A percentile compares a stretch with the other conserved stretches of the same genome.
phyloP scores from a whole-genome alignment of 495 filamentous ascomycete species.

The Aspergillus affinis region DNA sequence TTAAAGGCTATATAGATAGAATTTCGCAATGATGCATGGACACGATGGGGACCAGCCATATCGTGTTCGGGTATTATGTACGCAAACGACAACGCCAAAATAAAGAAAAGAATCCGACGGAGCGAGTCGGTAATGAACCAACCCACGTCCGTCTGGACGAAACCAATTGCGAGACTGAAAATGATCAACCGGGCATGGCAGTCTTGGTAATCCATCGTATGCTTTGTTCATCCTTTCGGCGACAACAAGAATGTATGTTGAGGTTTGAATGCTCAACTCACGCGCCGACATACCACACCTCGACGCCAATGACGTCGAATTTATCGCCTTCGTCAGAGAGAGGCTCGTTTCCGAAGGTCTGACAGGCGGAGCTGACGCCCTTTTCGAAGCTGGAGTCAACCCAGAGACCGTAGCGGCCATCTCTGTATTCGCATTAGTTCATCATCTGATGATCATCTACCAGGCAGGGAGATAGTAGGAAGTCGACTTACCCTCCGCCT shows the following conservation, averaged over 20 bases:
- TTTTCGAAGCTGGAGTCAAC: conserved; percentile 84
- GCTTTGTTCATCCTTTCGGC: not conserved
- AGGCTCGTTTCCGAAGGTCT: conserved; percentile 93
- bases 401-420: conserved; percentile 92
- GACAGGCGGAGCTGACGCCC: conserved; percentile 75
- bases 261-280: conserved; percentile 18
- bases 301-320: conserved; percentile 88
- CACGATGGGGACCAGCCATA: conserved; percentile 24
- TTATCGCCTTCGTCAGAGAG: conserved; percentile 93
- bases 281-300: conserved; percentile 78
- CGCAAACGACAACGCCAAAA: conserved; percentile 5
- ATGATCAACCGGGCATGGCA: not conserved
- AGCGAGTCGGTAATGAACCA: not conserved
- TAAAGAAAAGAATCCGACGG: not conserved
- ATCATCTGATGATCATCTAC: not conserved
- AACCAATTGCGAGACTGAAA: not conserved
- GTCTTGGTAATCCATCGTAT: not conserved
- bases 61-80: conserved; percentile 22
- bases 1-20: conserved; percentile 5
- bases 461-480: not conserved
- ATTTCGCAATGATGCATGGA: conserved; percentile 8
- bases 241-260: not conserved
- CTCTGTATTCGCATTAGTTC: conserved; percentile 43
- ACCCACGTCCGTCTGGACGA: not conserved
- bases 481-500: conserved; percentile 66